Base-by-base conservation (phyloP, 176 grass and related monocot species). In the Juncus effusus region DNA sequence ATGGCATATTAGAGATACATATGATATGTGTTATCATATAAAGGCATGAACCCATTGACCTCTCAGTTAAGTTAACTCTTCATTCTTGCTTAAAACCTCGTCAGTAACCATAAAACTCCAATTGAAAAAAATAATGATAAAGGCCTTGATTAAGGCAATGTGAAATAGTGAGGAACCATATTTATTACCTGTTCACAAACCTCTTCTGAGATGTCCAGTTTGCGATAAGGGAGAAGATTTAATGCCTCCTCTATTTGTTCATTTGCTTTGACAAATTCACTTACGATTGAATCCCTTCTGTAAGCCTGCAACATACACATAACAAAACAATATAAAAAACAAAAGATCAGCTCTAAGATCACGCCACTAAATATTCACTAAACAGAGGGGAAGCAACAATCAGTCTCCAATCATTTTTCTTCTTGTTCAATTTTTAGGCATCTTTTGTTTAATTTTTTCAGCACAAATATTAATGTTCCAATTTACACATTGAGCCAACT, bases 151-250 rank as follows among this genome's bases (percentile, higher is more conserved):
- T 28, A 47, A 47, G 45, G 8, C 50, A 74, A 51, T 10, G 7
- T 16, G 28, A 2, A 35, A 12, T 57, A 11, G 57, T 13, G 13
- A 80, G 69, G 4, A 69, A 9, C 19, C 19, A 28, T 28, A 28
- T 28, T 28, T 3, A 50, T 3, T 63, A 96, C 91, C 87, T 99
- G 88, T 75, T 99, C 94, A n/a, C 78, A 74, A 62, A 85, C 88
- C 70, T 99, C 85, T 64, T 92, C 82, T 1, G 93, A 82, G 71
- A 97, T 75, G 40, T 85, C 67, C 4, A 97, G 81, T 1, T 80
- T 59, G 39, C 79, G 1, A 73, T 89, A 97, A 41, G 79, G 69
- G 35, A 99, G 60, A 19, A 40, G 52, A 73, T 83, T 71, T 38
- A 99, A 55, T 19, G 83, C 85, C 10, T 72, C 65, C 60, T 84